Base-by-base conservation (phyloP, 768 basidiomycete genomes). In the Floccularia luteovirens region DNA sequence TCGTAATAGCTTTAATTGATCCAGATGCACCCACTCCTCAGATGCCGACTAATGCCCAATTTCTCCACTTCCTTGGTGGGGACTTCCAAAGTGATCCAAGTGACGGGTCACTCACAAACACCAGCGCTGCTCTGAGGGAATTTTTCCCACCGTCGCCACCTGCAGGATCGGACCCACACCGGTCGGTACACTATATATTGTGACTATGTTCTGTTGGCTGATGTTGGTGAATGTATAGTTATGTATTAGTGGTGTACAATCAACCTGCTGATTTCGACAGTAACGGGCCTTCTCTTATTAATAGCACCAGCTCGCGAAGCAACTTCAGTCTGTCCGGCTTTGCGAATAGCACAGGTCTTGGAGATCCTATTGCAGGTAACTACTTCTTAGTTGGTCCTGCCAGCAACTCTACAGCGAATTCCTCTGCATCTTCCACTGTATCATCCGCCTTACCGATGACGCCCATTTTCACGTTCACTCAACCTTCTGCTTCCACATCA, bases 11-110 rank as follows among this genome's bases (percentile, higher is more conserved):
- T 13, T 49, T 70, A 25, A 53, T 72, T 25, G 69, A 70, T 45
- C 69, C 66, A 21, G 68, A 72, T 46, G 67, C 62, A 1, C 64
- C 67, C 17, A 63, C 63, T 16, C 64, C 63, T 0, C 60, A 66
- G 38, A 62, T 65, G 41, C 55, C 55, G 7, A 57, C 51, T 6
- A 43, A 54, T 10, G 51, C 63, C 6, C 58, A 69, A 41, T 62
- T 65, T 39, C 54, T 69, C 2, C 67, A 70, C 49, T 65, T 68
- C 41, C 43, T 70, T 19, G 67, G 60, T 6, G 61, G 61, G 6
- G 60, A 62, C 39, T 70, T 66, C 45, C 32, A 17, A 34, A 17
- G 8, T 34, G n/a, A 7, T 8, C 32, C 43, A 5, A 46, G 54
- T 48, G 53, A 45, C n/a, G 57, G 45, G 35, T 33, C 48, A 8